Base-by-base conservation (phyloP, 2,329 filamentous ascomycete species). In the Penicillium sp. region DNA sequence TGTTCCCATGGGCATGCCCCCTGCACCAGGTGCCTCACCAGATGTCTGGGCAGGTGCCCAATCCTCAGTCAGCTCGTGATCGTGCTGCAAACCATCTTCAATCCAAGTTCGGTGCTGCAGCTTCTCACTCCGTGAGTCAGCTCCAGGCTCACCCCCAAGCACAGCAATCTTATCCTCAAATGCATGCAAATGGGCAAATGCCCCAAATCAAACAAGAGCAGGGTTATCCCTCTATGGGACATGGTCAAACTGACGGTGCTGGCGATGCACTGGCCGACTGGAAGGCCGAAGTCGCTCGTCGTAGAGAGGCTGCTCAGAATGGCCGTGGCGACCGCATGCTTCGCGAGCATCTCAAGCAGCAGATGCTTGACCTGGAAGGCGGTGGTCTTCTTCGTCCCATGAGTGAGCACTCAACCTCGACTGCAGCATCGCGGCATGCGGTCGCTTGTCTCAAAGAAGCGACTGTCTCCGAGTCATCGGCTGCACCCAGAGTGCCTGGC, bases 161-260 rank as follows among this genome's bases (percentile, higher is more conserved):
- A 26, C 69, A 67, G 34, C 68, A 66, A 40, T 59, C 60, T 22
- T 63, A 61, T 40, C 54, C 60, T 16, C 68, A 64, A 49, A 66
- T 69, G 28, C 58, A 58, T 23, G 37, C 49, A 23, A 69, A 63
- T 61, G 58, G 63, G 62, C 68, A 71, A 36, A 54, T 67, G 34
- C 72, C 71, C 35, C 70, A 71, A 32, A 67, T 73, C 36, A 72
- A 70, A 42, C 67, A 67, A 42, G 65, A 66, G 42, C 61, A 65
- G 18, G 57, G 62, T 9, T 67, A 67, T 50, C 66, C 69, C 22
- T 70, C 69, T 11, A 58, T 76, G 42, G 66, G 69, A 40, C 73
- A 74, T 39, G 70, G 82, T 20, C 87, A 96, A 66, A 85, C 85
- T 11, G 91, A 97, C 63, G 91, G 90, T 41, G 73, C 86, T 26